Evolutionary conservation across 108 stramenopile genomes (phyloP).

Genomic region (Nitzschia palea): DNA sequence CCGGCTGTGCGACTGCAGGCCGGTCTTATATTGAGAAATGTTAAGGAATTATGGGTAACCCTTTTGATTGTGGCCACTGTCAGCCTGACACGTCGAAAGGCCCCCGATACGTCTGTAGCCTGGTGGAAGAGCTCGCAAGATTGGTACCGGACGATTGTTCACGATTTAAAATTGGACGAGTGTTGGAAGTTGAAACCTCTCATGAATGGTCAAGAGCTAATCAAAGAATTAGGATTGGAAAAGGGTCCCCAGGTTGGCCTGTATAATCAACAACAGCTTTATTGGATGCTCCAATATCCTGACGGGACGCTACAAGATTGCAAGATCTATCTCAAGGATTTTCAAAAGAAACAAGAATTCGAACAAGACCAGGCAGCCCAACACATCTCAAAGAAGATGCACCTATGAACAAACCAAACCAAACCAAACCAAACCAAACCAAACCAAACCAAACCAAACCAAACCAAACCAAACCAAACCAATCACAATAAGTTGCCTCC

Average conservation of each 20-base stretch:
- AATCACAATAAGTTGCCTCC: no score
- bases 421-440: no score
- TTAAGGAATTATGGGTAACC: conserved; percentile 80
- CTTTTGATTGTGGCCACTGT: conserved; percentile 59
- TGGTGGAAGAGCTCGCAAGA: conserved; percentile 9
- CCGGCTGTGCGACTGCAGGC: conserved; percentile 51
- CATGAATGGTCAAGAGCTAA: conserved; percentile 75
- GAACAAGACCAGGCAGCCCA: conserved; percentile 19
- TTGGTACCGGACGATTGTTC: conserved; percentile 28
- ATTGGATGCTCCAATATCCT: conserved; percentile 81
- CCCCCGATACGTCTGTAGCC: neutral
- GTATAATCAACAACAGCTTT: conserved; percentile 71
- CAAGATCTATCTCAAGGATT: conserved; percentile 46
- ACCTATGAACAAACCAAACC: no score
- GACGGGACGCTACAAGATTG: conserved; percentile 67
- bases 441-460: no score
- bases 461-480: no score
- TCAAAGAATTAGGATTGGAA: conserved; percentile 49
- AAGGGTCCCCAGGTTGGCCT: conserved; percentile 65
- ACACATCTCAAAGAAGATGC: conserved; percentile 37
- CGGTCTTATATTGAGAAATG: conserved; percentile 62
- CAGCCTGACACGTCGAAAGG: conserved; percentile 40
- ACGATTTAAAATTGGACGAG: conserved; percentile 58
- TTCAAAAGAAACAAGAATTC: conserved; percentile 48
- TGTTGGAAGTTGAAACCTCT: conserved; percentile 74